Base-by-base conservation (phyloP, 208 protist genomes). In the Leishmania turanica region DNA sequence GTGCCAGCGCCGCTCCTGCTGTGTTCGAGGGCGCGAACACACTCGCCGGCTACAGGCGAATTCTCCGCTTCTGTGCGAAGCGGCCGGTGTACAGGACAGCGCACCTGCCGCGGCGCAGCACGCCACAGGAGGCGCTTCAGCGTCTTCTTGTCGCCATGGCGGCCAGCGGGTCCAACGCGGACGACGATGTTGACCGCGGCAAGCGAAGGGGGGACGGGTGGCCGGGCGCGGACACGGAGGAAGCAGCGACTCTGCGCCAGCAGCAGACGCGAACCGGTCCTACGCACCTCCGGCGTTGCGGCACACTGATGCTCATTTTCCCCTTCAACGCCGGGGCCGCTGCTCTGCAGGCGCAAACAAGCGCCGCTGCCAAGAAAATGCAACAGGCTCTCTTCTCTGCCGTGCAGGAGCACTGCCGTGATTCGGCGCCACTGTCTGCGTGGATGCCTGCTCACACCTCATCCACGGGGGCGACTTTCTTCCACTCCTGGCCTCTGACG, bases 61-160 rank as follows among this genome's bases (percentile, higher is more conserved):
- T 88, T 72, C 71, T 88, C 13, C 80, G 78, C 49, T 84, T 73
- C 53, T 80, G 73, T 19, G 17, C 47, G 9, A 80, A 81, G 58
- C 13, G 72, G 11, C 53, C 77, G n/a, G 65, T 69, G 40, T 56
- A 68, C 75, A 78, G 17, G 75, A 78, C 54, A 42, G 75, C 40
- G 34, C 31, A 51, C 75, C 19, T 78, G 15, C 58, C 47, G 3
- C 34, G 37, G 3, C 37, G 40, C 60, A 31, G 21, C 34, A 70
- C 72, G 21, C 13, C n/a, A 9, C 24, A 45, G 51, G 72, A 76
- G 72, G 9, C 17, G 17, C 72, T 76, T 21, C 72, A 76, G 49
- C 19, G 27, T 45, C 72, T 76, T 15, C 72, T 76, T 19, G 8
- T 45, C 53, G 13, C 49, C 72, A 62, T 76, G 72, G 47, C 49